A percentile compares a stretch with the other conserved stretches of the same genome.
Evolutionary conservation across 2,329 filamentous ascomycete genomes (phyloP).

Genomic region (Nothomitra cinnamomea): DNA sequence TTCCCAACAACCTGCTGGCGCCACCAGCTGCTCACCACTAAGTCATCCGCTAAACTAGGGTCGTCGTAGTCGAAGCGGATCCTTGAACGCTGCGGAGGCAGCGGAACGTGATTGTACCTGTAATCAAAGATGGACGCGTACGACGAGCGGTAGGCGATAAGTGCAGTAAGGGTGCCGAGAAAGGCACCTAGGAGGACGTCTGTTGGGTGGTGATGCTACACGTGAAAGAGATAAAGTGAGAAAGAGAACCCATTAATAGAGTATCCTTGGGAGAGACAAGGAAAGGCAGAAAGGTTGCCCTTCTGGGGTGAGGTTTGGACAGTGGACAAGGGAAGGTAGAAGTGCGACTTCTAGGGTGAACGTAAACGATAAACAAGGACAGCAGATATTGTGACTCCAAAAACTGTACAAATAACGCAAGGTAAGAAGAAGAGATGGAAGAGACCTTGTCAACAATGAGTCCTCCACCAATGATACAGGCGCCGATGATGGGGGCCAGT

Average conservation of each 20-base stretch:
- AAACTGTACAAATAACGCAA: too few relatives aligned
- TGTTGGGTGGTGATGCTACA: slow-evolving; percentile 3
- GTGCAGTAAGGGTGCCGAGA: background rate
- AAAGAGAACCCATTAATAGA: background rate
- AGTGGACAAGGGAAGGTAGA: too few relatives aligned
- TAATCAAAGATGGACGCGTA: slow-evolving; percentile 2
- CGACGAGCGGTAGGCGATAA: background rate
- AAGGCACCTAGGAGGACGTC: background rate
- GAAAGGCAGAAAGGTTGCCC: too few relatives aligned
- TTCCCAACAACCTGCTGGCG: background rate
- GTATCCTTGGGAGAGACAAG: background rate
- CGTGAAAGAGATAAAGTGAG: background rate
- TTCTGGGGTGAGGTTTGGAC: too few relatives aligned
- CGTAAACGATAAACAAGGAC: too few relatives aligned
- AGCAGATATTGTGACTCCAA: too few relatives aligned
- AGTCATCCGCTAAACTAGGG: background rate
- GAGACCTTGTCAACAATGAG: background rate
- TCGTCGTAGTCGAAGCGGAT: slow-evolving; percentile 2
- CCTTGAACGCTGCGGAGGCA: background rate
- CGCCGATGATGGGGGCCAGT: background rate
- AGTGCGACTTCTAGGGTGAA: too few relatives aligned
- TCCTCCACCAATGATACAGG: background rate
- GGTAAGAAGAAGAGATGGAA: background rate
- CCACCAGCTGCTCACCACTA: background rate
- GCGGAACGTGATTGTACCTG: slow-evolving; percentile 3